Base-by-base conservation (phyloP, 495 filamentous ascomycete species). In the Xanthoparmelia taractica region DNA sequence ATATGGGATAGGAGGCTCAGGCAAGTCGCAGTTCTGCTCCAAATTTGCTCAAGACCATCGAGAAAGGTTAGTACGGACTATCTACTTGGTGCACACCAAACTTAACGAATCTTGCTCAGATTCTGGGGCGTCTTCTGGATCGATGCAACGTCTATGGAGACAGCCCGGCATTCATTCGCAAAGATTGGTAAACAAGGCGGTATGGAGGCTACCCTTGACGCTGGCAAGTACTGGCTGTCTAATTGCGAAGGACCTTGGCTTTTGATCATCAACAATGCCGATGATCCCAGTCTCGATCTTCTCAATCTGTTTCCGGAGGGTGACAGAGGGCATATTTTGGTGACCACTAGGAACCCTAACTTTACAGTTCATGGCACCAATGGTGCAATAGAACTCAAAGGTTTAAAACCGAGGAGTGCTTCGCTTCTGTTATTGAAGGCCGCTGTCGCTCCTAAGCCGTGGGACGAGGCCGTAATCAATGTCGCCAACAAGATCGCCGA, bases 211-310 rank as follows among this genome's bases (percentile, higher is more conserved):
- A 67, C 65, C 13, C 56, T 65, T n/a, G 65, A 58, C 27, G 65
- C 63, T 37, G 65, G 60, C 25, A 69, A 61, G 47, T 60, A 60
- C 40, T 69, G 69, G 69, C 56, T 71, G 25, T 65, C 63, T 29
- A 70, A 69, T 37, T 36, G 43, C 48, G 43, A 63, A 18, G 58
- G 68, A 45, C 50, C 64, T 59, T 71, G 69, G 75, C 66, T 77
- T 27, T 68, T 78, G 34, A 69, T 78, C 56, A 72, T 78, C 48
- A 76, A 78, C 54, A 78, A 76, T 56, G 75, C 74, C 2, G 75
- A 78, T 59, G 70, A 76, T 60, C 69, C 69, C 11, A 47, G 59
- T 0, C 27, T 71, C 3, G 63, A 68, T n/a, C 41, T 76, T 47
- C 40, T 58, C 1, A 58, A 59, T 8, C 67, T 69, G 45, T 71